Evolutionary conservation across 495 filamentous ascomycete species (phyloP).

Genomic region (Bathelium albidoporum): DNA sequence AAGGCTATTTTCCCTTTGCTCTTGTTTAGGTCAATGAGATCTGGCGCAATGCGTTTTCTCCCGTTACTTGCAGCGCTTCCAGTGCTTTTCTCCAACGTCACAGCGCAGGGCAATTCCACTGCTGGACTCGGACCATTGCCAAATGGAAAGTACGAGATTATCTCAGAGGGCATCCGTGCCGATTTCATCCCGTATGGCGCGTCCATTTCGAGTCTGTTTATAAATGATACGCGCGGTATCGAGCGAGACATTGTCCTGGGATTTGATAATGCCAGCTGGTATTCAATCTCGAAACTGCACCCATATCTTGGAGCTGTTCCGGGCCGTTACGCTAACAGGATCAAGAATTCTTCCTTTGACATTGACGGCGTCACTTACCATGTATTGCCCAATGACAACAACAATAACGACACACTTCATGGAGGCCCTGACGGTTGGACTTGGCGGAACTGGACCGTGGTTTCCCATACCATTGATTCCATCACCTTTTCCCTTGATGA

Average conservation of each 20-base stretch:
- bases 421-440: constrained; percentile 78
- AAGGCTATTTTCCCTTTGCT: background rate
- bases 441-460: constrained; percentile 62
- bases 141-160: constrained; percentile 57
- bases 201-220: constrained; percentile 59
- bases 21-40: background rate
- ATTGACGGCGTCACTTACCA: constrained; percentile 58
- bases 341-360: constrained; percentile 72
- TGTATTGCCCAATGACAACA: constrained; percentile 55
- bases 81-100: background rate
- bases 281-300: constrained; percentile 47
- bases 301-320: constrained; percentile 16
- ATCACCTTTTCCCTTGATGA: constrained; percentile 77
- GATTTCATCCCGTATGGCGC: constrained; percentile 73
- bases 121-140: background rate
- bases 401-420: constrained; percentile 62
- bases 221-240: constrained; percentile 58
- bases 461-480: constrained; percentile 50
- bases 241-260: constrained; percentile 60
- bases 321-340: constrained; percentile 47
- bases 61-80: background rate
- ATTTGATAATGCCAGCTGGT: constrained; percentile 67
- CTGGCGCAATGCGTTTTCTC: background rate
- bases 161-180: constrained; percentile 59
- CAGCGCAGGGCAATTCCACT: background rate